Evolutionary conservation across 148 eudicot genomes (phyloP).

Genomic region (Silene uniflora): DNA sequence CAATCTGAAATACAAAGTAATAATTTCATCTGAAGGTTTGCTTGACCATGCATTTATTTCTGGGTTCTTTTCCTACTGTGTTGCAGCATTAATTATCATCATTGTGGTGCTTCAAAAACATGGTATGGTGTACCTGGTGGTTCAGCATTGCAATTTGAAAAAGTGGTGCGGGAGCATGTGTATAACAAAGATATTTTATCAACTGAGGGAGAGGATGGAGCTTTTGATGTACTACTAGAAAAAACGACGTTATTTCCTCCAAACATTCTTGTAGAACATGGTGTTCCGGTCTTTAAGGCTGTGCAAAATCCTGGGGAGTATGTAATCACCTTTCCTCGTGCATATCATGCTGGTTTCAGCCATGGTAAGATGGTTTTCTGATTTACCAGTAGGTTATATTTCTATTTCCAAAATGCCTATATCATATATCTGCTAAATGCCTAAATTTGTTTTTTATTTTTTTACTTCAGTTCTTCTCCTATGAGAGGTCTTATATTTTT

Average conservation of each 20-base stretch:
- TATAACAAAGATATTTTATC: conserved; percentile 67
- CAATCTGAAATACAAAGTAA: not conserved
- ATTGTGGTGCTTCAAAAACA: conserved; percentile 98
- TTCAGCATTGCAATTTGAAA: conserved; percentile 89
- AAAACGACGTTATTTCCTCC: conserved; percentile 98
- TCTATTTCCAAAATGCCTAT: not conserved
- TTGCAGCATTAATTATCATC: conserved; percentile 93
- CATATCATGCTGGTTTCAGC: conserved; percentile 98
- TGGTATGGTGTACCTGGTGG: conserved; percentile 99
- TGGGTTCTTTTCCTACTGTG: conserved; percentile 10
- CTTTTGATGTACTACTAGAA: conserved; percentile 87
- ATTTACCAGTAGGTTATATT: not conserved
- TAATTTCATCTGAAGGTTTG: not conserved
- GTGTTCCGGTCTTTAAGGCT: conserved; percentile 90
- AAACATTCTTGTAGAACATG: conserved; percentile 66
- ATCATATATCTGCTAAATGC: not conserved
- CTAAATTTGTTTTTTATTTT: no score
- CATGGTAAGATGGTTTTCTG: conserved; percentile 57
- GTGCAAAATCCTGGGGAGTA: conserved; percentile 97
- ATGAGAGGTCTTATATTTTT: no score
- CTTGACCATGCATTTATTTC: conserved; percentile 10
- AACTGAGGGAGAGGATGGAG: conserved; percentile 86
- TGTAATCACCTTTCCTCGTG: conserved; percentile 88
- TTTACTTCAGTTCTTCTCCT: not conserved
- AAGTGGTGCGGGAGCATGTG: conserved; percentile 77